Percentiles rank a stretch among this genome's conserved stretches.
Evolutionary conservation across 768 basidiomycete genomes (phyloP).

Genomic region (Suillus hirtellus): DNA sequence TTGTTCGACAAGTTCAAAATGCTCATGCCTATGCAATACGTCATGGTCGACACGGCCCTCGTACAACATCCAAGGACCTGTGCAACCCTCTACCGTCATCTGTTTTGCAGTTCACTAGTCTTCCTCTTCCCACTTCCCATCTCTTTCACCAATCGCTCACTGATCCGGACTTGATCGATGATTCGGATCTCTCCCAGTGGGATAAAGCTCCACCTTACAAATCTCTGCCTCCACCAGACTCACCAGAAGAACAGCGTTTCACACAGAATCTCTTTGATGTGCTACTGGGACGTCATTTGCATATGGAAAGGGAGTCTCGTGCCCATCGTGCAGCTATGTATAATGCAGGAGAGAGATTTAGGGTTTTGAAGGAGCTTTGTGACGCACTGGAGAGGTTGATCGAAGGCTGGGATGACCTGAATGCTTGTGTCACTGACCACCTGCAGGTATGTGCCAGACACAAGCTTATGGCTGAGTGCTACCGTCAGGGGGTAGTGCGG

Average conservation of each 20-base stretch:
- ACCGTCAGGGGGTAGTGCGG: neutral
- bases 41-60: too few relatives aligned
- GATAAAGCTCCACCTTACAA: conserved; percentile 4
- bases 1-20: too few relatives aligned
- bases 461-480: neutral
- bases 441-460: neutral
- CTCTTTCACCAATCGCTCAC: neutral
- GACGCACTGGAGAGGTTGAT: neutral
- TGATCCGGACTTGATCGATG: neutral
- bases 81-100: too few relatives aligned
- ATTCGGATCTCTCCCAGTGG: conserved; percentile 6
- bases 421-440: neutral
- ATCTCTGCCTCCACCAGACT: neutral
- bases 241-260: neutral
- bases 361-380: neutral
- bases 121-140: neutral
- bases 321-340: neutral
- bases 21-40: too few relatives aligned
- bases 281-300: neutral
- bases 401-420: neutral
- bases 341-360: neutral
- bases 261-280: neutral
- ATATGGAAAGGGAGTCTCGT: neutral
- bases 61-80: too few relatives aligned
- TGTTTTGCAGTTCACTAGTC: neutral